Base-by-base conservation (phyloP, 805 yeast genomes). In the Candida suzukii region DNA sequence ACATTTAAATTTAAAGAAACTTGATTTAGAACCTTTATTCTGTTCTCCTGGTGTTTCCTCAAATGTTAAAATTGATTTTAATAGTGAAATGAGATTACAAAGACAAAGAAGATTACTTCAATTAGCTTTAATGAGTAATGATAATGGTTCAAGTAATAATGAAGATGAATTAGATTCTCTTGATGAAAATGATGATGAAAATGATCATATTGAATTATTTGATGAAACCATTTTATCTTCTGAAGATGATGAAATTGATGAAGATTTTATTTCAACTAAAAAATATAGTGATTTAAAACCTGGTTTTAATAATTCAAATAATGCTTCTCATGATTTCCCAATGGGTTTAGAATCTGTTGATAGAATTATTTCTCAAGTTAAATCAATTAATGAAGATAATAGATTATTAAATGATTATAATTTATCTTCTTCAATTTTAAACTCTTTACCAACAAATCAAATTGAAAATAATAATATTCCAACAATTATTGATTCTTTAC, bases 331-430 rank as follows among this genome's bases (percentile, higher is more conserved):
- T 16, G 19, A 34, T n/a, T 18, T 49, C 31, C 46, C 54, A 14
- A 57, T 60, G 9, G 62, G 61, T 12, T 46, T 53, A 21, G 62
- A 56, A 39, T 53, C 54, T 21, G 62, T 57, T 35, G 62, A 57
- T 43, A 47, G 54, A 28, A 47, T 57, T 35, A 56, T 57, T 14
- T 50, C 44, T 16, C 62, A 55, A 36, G 40, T 51, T 28, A 48
- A 44, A 19, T 37, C 41, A 30, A 26, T 45, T 26, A 54, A 53
- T 29, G 49, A 45, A 31, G 53, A 52, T 29, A 43, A 44, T 27
- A 38, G 43, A 33, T 46, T 37, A 27, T 35, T 37, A 25, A 33
- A 51, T 18, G 51, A 50, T 6, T 31, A 18, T 12, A 31, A 17
- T 31, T 27, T 27, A 9, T 27, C 19, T 29, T n/a, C 18, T 14